Evolutionary conservation across 352 stramenopile species (phyloP).

Genomic region (Globisporangium viniferum): DNA sequence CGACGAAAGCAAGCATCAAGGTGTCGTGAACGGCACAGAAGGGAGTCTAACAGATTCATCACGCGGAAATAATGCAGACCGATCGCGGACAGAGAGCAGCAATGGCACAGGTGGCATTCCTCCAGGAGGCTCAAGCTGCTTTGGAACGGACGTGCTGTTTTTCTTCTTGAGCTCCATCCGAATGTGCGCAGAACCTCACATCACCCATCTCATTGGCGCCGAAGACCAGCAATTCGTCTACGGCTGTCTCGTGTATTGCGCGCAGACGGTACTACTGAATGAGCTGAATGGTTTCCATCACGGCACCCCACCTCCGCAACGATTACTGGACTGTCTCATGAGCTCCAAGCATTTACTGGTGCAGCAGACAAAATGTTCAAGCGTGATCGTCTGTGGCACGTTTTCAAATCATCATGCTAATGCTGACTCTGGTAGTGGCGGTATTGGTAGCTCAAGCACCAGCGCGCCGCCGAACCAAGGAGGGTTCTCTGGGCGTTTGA

Average conservation of each 20-base stretch:
- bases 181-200: conserved; percentile 31
- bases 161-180: conserved; percentile 51
- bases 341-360: conserved; percentile 53
- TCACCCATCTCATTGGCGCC: conserved; percentile 35
- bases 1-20: conserved; percentile 48
- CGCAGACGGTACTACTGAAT: conserved; percentile 50
- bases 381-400: conserved; percentile 47
- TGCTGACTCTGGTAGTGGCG: conserved; percentile 1
- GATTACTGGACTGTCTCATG: conserved; percentile 41
- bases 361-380: conserved; percentile 63
- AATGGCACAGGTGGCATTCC: neutral
- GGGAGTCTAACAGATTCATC: neutral
- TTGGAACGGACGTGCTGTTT: conserved; percentile 45
- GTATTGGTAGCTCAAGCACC: neutral
- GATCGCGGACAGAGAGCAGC: conserved; percentile 13
- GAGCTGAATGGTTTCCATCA: conserved; percentile 50
- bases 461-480: conserved; percentile 4
- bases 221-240: conserved; percentile 78
- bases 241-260: conserved; percentile 58
- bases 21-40: conserved; percentile 1
- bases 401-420: conserved; percentile 14
- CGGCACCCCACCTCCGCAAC: conserved; percentile 15
- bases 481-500: conserved; percentile 32
- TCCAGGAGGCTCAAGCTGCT: conserved; percentile 24
- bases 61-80: conserved; percentile 1